Base-by-base conservation (phyloP, 108 stramenopile genomes). In the Fistulifera solaris region DNA sequence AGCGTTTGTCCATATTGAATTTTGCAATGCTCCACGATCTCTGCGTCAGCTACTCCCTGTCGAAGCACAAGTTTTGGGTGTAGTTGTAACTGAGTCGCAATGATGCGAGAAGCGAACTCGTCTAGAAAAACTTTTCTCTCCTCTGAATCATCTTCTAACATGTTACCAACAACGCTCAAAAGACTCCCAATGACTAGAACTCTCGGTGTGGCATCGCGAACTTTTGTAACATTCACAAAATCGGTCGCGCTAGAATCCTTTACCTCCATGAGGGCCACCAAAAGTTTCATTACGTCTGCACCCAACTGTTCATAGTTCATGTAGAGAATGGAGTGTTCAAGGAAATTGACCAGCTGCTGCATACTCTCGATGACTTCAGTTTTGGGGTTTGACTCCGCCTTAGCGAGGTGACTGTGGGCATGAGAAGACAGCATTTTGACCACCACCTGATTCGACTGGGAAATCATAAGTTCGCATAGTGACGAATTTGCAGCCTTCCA, bases 81-180 rank as follows among this genome's bases (percentile, higher is more conserved):
- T 39, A 63, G 58, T 41, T 80, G 79, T 7, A 83, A 52, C 31
- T 83, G 57, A 45, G 65, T 81, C 5, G 85, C 79, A 19, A 80
- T 50, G 15, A 78, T 67, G n/a, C 81, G 63, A 0, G 76, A 57
- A n/a, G 78, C 68, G 59, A 79, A 74, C 18, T 56, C 57, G 18
- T 70, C 48, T 25, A 72, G 12, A 1, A 17, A 21, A 4, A 44
- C 57, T 7, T 15, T 58, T 23, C 57, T 52, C 21, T 40, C 43
- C 41, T 66, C 70, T 14, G 58, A 48, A 1, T 66, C 68, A 22
- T 55, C 42, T 57, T 77, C 70, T 61, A 84, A 45, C 24, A 76
- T 65, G 0, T 59, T 59, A 40, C 71, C 25, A 1, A 87, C 48
- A 0, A 71, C 55, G 38, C 73, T 63, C 52, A 88, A 66, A 1